phyloP scores from a whole-genome alignment of 2,329 filamentous ascomycete genomes.

The Penicillium sp. region DNA sequence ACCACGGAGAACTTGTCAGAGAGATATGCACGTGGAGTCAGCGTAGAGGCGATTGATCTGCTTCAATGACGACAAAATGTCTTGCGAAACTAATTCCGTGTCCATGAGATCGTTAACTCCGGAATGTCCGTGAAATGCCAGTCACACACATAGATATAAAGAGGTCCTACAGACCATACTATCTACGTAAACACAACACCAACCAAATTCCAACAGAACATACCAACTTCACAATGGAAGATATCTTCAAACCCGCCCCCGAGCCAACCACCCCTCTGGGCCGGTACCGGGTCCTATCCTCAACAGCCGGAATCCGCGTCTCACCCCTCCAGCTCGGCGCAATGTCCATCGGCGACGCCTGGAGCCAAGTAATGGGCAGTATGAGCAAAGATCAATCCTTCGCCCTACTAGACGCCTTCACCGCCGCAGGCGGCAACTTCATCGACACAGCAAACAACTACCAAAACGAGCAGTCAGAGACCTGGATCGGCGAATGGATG shows the following conservation, averaged over 20 bases:
- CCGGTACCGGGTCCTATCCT: conserved; percentile 65
- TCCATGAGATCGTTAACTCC: neutral
- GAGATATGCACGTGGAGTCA: neutral
- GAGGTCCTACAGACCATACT: neutral
- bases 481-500: conserved; percentile 72
- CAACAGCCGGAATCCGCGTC: conserved; percentile 64
- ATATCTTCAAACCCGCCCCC: conserved; percentile 43
- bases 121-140: neutral
- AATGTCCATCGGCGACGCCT: conserved; percentile 42
- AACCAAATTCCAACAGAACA: neutral
- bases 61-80: neutral
- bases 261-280: conserved; percentile 60
- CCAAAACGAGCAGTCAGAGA: conserved; percentile 62
- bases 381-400: conserved; percentile 64
- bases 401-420: conserved; percentile 65
- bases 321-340: conserved; percentile 56
- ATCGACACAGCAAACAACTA: conserved; percentile 72
- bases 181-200: neutral
- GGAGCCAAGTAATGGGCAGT: conserved; percentile 59
- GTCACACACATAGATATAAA: neutral
- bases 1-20: neutral
- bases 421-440: conserved; percentile 67
- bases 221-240: conserved; percentile 24
- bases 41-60: neutral
- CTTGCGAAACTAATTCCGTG: too few species aligned